Percentiles rank a stretch among this genome's conserved stretches.
phyloP scores from a whole-genome alignment of 306 rosid species.

The Medicago lupulina region DNA sequence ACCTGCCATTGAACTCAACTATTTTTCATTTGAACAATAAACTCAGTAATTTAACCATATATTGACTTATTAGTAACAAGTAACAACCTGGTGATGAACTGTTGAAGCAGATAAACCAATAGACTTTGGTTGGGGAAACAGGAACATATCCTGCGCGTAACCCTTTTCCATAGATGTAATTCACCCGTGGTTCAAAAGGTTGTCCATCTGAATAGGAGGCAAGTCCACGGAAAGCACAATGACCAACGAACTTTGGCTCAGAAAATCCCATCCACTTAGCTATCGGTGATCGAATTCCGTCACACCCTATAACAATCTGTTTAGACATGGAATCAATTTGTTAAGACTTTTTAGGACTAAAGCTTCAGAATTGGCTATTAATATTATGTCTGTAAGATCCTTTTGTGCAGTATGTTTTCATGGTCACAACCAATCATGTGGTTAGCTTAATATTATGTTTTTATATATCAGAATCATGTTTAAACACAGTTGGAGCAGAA shows the following conservation, averaged over 20 bases:
- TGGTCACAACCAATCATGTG: slow-evolving; percentile 8
- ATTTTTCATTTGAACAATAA: background rate
- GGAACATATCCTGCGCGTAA: slow-evolving; percentile 86
- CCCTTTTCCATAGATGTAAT: slow-evolving; percentile 78
- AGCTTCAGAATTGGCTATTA: slow-evolving; percentile 6
- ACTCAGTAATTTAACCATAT: background rate
- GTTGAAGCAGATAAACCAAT: slow-evolving; percentile 95
- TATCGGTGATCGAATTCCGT: slow-evolving; percentile 82
- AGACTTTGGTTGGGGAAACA: slow-evolving; percentile 84
- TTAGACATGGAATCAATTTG: slow-evolving; percentile 10
- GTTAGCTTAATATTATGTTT: background rate
- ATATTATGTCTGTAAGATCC: background rate
- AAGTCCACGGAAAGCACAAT: slow-evolving; percentile 64
- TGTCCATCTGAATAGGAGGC: slow-evolving; percentile 71
- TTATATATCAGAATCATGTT: background rate
- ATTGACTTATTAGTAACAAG: background rate
- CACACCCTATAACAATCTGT: slow-evolving; percentile 90
- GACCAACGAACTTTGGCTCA: slow-evolving; percentile 69
- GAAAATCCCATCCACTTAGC: slow-evolving; percentile 93
- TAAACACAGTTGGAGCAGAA: background rate
- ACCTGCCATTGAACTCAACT: slow-evolving; percentile 53
- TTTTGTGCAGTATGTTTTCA: slow-evolving; percentile 2
- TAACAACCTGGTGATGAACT: slow-evolving; percentile 70
- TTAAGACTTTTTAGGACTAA: background rate
- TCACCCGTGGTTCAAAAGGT: slow-evolving; percentile 65